These are phyloP conservation scores for Trifolium fragiferum DNA, from an alignment of 306 rosid genomes.

Conservation along the genomic window DNA sequence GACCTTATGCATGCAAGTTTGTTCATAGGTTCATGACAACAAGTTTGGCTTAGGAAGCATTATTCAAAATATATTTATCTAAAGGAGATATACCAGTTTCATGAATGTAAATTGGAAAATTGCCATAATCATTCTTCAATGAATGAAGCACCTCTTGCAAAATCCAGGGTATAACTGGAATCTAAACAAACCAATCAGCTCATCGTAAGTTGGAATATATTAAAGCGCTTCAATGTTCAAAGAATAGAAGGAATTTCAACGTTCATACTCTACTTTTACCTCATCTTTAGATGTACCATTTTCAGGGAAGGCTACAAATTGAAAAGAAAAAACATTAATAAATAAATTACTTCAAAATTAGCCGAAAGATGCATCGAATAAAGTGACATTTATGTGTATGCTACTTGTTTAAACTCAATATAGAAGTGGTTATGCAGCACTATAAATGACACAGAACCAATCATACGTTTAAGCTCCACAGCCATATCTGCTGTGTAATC, in stretches of 20 bases:
- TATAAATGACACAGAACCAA: constrained; percentile 1
- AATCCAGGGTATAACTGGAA: constrained; percentile 46
- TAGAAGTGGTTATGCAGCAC: background rate
- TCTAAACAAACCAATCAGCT: constrained; percentile 42
- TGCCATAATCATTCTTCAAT: constrained; percentile 49
- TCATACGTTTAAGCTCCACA: constrained; percentile 24
- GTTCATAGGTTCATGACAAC: too few species aligned
- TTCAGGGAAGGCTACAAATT: constrained; percentile 6
- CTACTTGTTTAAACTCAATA: constrained; percentile 1
- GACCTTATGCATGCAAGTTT: too few species aligned
- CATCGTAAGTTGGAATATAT: constrained; percentile 20
- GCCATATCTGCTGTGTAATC: constrained; percentile 29
- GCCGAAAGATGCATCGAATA: background rate
- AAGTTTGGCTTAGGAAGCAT: background rate
- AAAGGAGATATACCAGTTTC: constrained; percentile 54
- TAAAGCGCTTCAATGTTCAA: background rate
- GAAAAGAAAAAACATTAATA: constrained; percentile 4
- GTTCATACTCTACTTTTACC: constrained; percentile 39
- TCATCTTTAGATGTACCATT: constrained; percentile 26
- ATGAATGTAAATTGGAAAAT: constrained; percentile 58
- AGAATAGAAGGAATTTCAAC: background rate
- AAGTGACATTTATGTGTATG: background rate
- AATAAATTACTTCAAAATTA: constrained; percentile 3
- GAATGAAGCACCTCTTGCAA: constrained; percentile 44
- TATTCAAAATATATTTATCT: background rate